These are phyloP conservation scores for Ceratocystis colombiana DNA, from an alignment of 2,329 filamentous ascomycete genomes.

Conservation along the genomic window DNA sequence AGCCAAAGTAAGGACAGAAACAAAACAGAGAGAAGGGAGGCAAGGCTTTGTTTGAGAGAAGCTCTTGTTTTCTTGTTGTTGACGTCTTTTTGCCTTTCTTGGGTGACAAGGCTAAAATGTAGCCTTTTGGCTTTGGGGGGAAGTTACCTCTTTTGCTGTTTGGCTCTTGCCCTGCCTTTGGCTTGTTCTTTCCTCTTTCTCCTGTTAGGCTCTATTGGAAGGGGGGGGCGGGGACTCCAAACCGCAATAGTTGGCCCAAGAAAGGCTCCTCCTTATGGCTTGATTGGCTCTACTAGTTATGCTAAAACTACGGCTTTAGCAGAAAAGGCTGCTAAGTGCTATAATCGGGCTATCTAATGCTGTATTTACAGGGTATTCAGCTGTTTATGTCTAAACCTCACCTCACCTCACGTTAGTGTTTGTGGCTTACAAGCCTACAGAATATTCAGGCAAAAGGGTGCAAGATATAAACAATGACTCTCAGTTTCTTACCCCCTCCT, in stretches of 20 bases:
- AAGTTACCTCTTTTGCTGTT: neutral
- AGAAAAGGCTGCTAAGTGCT: neutral
- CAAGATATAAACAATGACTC: neutral
- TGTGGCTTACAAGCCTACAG: neutral
- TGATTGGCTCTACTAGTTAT: neutral
- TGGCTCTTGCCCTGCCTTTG: neutral
- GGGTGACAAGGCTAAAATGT: slow-evolving; percentile 5
- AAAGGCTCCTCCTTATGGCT: neutral
- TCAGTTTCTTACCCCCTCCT: neutral
- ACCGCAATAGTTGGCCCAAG: neutral
- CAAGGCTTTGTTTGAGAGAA: neutral
- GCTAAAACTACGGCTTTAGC: neutral
- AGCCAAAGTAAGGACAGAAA: neutral
- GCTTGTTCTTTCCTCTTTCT: neutral
- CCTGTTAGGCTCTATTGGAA: neutral
- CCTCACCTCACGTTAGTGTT: neutral
- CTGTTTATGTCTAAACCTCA: neutral
- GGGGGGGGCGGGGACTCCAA: neutral
- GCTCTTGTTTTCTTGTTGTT: slow-evolving; percentile 6
- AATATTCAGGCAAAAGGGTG: neutral
- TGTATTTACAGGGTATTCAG: neutral
- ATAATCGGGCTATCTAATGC: neutral
- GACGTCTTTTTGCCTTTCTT: neutral
- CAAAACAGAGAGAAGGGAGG: neutral
- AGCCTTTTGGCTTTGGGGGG: slow-evolving; percentile 9